These are phyloP conservation scores for Cladobotryum protrusum DNA, from an alignment of 2,329 filamentous ascomycete species.

Conservation along the genomic window DNA sequence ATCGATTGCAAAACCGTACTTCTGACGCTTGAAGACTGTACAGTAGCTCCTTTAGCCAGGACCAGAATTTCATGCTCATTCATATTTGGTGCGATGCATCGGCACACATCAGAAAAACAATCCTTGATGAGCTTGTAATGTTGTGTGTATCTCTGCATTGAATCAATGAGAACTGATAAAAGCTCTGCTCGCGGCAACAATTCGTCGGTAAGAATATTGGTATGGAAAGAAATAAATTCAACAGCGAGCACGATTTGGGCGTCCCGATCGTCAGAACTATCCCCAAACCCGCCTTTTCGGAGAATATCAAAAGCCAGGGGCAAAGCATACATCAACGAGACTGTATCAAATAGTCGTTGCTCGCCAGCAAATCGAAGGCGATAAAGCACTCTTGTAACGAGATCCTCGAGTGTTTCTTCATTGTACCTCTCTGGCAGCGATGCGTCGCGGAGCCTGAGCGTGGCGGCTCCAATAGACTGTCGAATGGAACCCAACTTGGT, in stretches of 20 bases:
- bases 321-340: conserved; percentile 81
- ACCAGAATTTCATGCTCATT: conserved; percentile 63
- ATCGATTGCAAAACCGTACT: conserved; percentile 84
- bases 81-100: conserved; percentile 79
- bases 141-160: conserved; percentile 84
- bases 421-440: conserved; percentile 66
- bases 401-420: conserved; percentile 73
- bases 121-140: conserved; percentile 96
- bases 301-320: conserved; percentile 77
- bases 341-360: conserved; percentile 85
- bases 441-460: conserved; percentile 70
- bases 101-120: conserved; percentile 78
- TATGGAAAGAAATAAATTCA: conserved; percentile 86
- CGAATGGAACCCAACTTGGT: conserved; percentile 68
- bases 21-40: conserved; percentile 72
- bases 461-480: conserved; percentile 81
- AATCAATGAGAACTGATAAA: conserved; percentile 62
- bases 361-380: conserved; percentile 84
- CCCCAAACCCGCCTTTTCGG: conserved; percentile 69
- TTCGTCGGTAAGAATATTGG: conserved; percentile 67
- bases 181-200: conserved; percentile 72
- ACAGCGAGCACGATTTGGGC: conserved; percentile 84
- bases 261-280: conserved; percentile 70
- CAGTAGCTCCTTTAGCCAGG: conserved; percentile 72
- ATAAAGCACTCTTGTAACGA: conserved; percentile 85